Conservation (phyloP, 169 alveolate genomes). For the Eimeria sp. region DNA sequence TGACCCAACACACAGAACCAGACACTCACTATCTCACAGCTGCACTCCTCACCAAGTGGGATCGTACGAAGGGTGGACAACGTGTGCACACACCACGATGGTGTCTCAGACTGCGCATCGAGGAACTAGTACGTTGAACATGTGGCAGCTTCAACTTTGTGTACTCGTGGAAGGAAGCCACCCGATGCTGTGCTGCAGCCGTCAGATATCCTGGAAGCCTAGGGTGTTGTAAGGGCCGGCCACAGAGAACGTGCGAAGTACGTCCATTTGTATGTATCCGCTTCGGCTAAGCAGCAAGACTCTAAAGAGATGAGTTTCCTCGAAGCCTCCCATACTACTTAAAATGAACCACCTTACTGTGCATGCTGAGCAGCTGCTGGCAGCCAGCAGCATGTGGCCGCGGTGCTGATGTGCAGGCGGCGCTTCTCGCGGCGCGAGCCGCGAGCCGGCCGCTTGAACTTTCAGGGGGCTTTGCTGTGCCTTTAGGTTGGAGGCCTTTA, state of each 20-base stretch:
- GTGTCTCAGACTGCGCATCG: background rate
- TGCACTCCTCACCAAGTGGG: background rate
- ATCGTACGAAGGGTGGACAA: background rate
- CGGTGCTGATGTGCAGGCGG: constrained; percentile 82
- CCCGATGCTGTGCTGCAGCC: constrained; percentile 21
- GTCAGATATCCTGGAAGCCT: background rate
- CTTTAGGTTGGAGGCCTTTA: constrained; percentile 56
- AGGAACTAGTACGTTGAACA: constrained; percentile 1
- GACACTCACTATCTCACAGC: background rate
- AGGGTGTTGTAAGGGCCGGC: constrained; percentile 38
- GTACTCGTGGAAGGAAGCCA: constrained; percentile 20
- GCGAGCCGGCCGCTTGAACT: constrained; percentile 76
- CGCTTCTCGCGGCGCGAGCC: constrained; percentile 80
- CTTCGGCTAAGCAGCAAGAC: constrained; percentile 5
- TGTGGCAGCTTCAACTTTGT: background rate
- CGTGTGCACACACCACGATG: constrained; percentile 45
- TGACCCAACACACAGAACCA: background rate
- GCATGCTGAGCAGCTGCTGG: constrained; percentile 79
- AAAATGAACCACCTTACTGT: background rate
- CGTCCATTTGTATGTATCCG: background rate
- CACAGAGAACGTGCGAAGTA: constrained; percentile 29
- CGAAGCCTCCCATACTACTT: background rate
- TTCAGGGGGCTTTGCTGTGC: constrained; percentile 68
- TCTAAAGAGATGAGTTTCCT: constrained; percentile 9
- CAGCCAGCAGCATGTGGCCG: constrained; percentile 80